phyloP scores from a whole-genome alignment of 2,329 filamentous ascomycete genomes.

The Didymella lethalis region DNA sequence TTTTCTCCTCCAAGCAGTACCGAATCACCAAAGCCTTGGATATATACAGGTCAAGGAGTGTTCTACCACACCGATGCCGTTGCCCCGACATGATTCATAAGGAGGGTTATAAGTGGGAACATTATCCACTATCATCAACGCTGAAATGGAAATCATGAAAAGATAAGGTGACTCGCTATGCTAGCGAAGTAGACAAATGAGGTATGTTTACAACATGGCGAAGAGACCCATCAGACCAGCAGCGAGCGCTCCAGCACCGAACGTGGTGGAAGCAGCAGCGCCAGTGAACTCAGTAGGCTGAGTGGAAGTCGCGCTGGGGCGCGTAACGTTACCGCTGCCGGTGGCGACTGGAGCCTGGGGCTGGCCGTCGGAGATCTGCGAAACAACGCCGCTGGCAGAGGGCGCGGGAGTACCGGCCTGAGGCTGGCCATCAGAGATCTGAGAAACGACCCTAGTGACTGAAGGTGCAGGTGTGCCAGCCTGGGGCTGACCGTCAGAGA shows the following conservation, averaged over 20 bases:
- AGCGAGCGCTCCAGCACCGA: slow-evolving; percentile 37
- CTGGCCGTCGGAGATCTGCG: slow-evolving; percentile 39
- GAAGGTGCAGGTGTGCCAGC: slow-evolving; percentile 25
- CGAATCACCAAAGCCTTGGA: slow-evolving; percentile 16
- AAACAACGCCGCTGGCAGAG: slow-evolving; percentile 25
- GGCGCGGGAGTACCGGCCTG: slow-evolving; percentile 29
- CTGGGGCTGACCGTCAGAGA: slow-evolving; percentile 37
- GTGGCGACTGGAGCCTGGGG: slow-evolving; percentile 32
- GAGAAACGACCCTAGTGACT: slow-evolving; percentile 27
- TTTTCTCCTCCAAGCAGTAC: not conserved
- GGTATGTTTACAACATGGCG: slow-evolving; percentile 39
- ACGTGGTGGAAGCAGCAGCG: slow-evolving; percentile 35
- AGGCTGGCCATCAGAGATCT: slow-evolving; percentile 39
- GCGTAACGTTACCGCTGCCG: slow-evolving; percentile 17
- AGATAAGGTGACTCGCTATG: slow-evolving; percentile 13
- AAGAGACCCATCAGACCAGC: slow-evolving; percentile 42
- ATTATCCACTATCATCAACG: slow-evolving; percentile 18
- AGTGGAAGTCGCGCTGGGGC: slow-evolving; percentile 20
- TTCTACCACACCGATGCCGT: slow-evolving; percentile 20
- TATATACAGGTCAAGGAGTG: slow-evolving; percentile 27
- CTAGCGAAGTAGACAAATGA: not conserved
- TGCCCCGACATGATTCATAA: slow-evolving; percentile 23
- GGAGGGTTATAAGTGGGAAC: slow-evolving; percentile 23
- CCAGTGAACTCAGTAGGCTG: slow-evolving; percentile 41
- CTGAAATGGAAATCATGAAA: slow-evolving; percentile 6